These are phyloP conservation scores for Solanum boliviense DNA, from an alignment of 257 asterid species.

Conservation along the genomic window DNA sequence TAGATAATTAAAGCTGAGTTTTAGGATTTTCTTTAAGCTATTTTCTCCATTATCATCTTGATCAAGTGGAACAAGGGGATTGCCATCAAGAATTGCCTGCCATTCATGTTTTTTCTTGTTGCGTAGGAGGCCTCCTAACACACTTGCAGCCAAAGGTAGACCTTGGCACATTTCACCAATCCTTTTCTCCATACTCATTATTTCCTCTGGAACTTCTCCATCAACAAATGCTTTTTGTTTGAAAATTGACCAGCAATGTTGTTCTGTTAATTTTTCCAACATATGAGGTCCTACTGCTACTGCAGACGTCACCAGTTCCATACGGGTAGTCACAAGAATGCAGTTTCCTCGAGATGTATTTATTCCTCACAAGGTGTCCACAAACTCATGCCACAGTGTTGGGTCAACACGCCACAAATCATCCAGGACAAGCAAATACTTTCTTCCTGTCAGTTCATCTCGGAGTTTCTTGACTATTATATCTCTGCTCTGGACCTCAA, in stretches of 20 bases:
- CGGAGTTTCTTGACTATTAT: neutral
- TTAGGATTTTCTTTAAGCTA: too few species aligned
- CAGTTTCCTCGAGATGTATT: neutral
- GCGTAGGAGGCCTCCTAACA: neutral
- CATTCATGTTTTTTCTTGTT: neutral
- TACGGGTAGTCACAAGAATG: conserved; percentile 15
- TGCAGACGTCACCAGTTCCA: neutral
- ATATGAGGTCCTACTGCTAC: neutral
- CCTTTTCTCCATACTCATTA: neutral
- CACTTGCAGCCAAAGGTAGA: neutral
- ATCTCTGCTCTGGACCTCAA: neutral
- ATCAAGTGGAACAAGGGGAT: too few species aligned
- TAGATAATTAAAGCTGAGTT: too few species aligned
- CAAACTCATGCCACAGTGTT: neutral
- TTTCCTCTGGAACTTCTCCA: neutral
- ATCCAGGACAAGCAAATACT: neutral
- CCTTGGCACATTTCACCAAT: neutral
- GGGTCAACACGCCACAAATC: neutral
- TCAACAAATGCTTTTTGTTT: neutral
- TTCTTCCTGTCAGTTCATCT: neutral
- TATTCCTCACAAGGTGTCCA: neutral
- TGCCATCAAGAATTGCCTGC: too few species aligned
- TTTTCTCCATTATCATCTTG: too few species aligned
- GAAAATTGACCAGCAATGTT: neutral
- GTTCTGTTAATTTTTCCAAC: neutral